Evolutionary conservation across 139 green algal genomes (phyloP).

Genomic region (Desmodesmus armatus): DNA sequence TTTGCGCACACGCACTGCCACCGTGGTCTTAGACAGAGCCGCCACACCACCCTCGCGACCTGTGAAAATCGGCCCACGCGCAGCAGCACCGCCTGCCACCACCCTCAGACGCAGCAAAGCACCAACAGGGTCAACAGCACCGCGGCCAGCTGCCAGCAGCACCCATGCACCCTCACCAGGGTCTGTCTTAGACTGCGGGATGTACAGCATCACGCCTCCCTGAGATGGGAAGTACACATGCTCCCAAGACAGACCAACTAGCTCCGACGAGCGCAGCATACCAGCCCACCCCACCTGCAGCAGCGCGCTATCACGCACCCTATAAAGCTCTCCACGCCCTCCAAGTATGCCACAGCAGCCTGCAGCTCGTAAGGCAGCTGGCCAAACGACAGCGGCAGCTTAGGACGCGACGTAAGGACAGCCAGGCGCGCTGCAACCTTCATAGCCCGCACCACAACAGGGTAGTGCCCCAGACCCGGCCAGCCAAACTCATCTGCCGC

Average conservation of each 20-base stretch:
- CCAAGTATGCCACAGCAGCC: too few species aligned
- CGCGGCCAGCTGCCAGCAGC: background rate
- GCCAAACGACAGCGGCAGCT: background rate
- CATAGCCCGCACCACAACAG: background rate
- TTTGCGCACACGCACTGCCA: background rate
- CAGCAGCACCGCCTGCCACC: background rate
- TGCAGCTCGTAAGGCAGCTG: too few species aligned
- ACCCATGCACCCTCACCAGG: slow-evolving; percentile 21
- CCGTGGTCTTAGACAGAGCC: background rate
- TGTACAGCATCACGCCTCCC: slow-evolving; percentile 23
- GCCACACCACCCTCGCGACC: too few species aligned
- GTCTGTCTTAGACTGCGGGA: slow-evolving; percentile 6
- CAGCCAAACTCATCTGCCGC: background rate
- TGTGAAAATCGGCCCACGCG: background rate
- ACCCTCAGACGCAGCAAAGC: background rate
- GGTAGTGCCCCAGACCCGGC: background rate
- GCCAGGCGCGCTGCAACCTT: background rate
- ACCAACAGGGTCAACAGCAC: background rate
- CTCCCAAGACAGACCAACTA: background rate
- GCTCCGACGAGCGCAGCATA: slow-evolving; percentile 10
- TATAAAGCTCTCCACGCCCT: too few species aligned
- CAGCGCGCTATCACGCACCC: slow-evolving; percentile 24
- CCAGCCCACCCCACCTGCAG: background rate
- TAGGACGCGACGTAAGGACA: background rate
- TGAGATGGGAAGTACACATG: slow-evolving; percentile 4